These are phyloP conservation scores for Oldenlandia corymbosa DNA, from an alignment of 257 asterid genomes.

Conservation along the genomic window DNA sequence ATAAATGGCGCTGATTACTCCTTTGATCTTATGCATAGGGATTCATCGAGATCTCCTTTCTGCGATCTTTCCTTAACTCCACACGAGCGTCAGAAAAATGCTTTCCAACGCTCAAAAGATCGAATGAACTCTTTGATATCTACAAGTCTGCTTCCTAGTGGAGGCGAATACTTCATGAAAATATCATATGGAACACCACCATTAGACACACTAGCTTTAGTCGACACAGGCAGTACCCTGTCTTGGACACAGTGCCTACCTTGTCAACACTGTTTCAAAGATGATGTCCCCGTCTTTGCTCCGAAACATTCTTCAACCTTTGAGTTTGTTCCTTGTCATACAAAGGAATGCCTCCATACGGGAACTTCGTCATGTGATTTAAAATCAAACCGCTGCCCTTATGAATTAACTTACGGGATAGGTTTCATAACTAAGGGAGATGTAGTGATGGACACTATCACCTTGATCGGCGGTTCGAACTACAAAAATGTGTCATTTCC, in stretches of 20 bases:
- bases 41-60: constrained; percentile 40
- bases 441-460: constrained; percentile 45
- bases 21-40: constrained; percentile 55
- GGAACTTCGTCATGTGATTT: constrained; percentile 6
- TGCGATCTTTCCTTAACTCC: constrained; percentile 22
- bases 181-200: constrained; percentile 55
- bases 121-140: constrained; percentile 29
- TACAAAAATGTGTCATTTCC: constrained; percentile 21
- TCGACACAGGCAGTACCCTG: constrained; percentile 60
- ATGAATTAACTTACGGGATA: constrained; percentile 31
- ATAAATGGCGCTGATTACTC: constrained; percentile 29
- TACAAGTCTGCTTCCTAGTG: constrained; percentile 21
- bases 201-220: constrained; percentile 39
- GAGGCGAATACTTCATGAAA: constrained; percentile 56
- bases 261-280: constrained; percentile 39
- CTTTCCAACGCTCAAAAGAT: constrained; percentile 38
- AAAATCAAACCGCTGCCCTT: constrained; percentile 19
- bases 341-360: constrained; percentile 29
- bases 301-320: constrained; percentile 43
- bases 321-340: constrained; percentile 28
- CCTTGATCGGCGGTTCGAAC: constrained; percentile 24
- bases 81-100: constrained; percentile 15
- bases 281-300: constrained; percentile 35
- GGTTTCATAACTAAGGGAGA: constrained; percentile 33
- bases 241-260: constrained; percentile 66